Conservation (phyloP, 2,329 filamentous ascomycete species). For the Trichoderma arundinaceum region DNA sequence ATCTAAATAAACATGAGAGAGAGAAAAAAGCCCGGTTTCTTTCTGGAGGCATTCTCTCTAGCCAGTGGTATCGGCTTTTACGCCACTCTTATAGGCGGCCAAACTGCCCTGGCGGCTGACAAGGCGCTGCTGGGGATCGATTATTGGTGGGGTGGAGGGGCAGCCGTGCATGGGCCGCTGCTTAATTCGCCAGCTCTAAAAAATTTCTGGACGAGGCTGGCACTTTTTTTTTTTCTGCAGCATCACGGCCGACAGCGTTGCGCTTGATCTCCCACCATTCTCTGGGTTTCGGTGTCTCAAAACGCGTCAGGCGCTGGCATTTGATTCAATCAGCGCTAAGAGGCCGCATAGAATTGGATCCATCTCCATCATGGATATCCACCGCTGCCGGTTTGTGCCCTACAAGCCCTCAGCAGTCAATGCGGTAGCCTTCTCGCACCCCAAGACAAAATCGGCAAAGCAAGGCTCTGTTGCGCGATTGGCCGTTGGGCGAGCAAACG, state of each 20-base stretch:
- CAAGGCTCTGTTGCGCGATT: conserved; percentile 69
- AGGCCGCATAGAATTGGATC: conserved; percentile 26
- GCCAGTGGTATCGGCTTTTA: neutral
- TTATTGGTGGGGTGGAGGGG: conserved; percentile 42
- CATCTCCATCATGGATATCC: conserved; percentile 77
- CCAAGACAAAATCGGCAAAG: conserved; percentile 55
- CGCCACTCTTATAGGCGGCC: neutral
- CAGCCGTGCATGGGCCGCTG: conserved; percentile 44
- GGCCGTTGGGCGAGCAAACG: conserved; percentile 89
- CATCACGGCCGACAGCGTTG: conserved; percentile 21
- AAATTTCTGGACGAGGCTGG: conserved; percentile 43
- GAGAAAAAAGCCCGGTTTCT: neutral
- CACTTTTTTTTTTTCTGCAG: conserved; percentile 40
- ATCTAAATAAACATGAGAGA: neutral
- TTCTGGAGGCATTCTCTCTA: neutral
- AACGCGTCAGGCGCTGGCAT: conserved; percentile 13
- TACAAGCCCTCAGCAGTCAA: conserved; percentile 93
- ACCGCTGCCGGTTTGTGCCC: conserved; percentile 94
- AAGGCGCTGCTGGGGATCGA: conserved; percentile 2
- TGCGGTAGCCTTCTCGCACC: conserved; percentile 89
- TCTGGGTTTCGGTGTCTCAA: conserved; percentile 30
- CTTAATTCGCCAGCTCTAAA: conserved; percentile 43
- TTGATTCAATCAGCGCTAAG: conserved; percentile 6
- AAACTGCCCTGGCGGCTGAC: conserved; percentile 10
- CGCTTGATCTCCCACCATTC: conserved; percentile 31